Conservation (phyloP, 2,329 filamentous ascomycete genomes). For the Trichoderma cornu-damae region DNA sequence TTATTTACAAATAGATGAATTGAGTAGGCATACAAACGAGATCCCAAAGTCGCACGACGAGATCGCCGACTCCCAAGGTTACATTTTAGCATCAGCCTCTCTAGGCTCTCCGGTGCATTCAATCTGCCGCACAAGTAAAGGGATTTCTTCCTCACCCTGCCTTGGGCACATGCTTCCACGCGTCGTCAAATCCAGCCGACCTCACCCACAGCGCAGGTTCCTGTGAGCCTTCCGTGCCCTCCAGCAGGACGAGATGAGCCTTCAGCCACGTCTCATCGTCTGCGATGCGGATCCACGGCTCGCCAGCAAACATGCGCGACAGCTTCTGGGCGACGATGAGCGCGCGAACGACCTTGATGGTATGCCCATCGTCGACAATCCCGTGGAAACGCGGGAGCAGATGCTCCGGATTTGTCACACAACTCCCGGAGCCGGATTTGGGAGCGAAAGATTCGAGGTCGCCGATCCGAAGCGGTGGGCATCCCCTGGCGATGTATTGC, state of each 20-base stretch:
- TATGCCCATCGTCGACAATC: conserved; percentile 72
- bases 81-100: background rate
- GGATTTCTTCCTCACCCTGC: background rate
- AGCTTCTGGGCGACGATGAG: conserved; percentile 58
- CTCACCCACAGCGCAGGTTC: conserved; percentile 58
- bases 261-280: conserved; percentile 55
- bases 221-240: conserved; percentile 50
- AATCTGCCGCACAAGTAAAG: background rate
- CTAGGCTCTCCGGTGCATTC: background rate
- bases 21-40: background rate
- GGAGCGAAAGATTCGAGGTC: conserved; percentile 58
- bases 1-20: conserved; percentile 6
- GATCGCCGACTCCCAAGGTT: too few species aligned
- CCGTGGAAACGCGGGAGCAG: conserved; percentile 44
- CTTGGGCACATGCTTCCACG: conserved; percentile 46
- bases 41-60: background rate
- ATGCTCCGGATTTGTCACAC: conserved; percentile 43
- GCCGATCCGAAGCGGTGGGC: conserved; percentile 54
- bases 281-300: conserved; percentile 48
- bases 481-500: conserved; percentile 65
- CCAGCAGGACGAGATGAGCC: conserved; percentile 56
- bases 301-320: conserved; percentile 41
- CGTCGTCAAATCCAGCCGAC: conserved; percentile 57
- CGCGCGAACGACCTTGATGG: conserved; percentile 68
- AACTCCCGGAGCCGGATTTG: conserved; percentile 32